These are phyloP conservation scores for Syzygium jambos DNA, from an alignment of 345 rosid genomes.

Conservation along the genomic window DNA sequence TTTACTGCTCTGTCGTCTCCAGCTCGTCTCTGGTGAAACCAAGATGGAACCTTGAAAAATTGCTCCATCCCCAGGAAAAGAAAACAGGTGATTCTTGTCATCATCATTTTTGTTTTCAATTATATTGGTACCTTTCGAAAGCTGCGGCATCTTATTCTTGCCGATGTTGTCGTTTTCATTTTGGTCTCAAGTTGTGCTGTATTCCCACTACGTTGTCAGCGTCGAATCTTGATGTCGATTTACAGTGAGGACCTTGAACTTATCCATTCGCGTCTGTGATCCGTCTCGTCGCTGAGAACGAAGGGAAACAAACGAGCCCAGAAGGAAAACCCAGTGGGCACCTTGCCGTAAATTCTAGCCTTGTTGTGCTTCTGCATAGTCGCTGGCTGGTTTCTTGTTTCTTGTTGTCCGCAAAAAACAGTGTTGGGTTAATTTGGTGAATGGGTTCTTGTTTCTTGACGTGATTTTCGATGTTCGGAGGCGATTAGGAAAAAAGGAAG, in stretches of 20 bases:
- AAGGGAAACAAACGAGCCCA: neutral
- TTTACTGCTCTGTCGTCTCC: neutral
- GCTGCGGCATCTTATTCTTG: neutral
- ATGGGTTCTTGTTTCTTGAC: neutral
- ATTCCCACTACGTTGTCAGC: neutral
- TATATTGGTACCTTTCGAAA: neutral
- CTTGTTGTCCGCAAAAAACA: neutral
- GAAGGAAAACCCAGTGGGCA: neutral
- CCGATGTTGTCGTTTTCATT: neutral
- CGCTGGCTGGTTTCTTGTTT: neutral
- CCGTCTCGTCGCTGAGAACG: neutral
- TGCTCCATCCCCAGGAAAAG: neutral
- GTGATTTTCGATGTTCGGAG: neutral
- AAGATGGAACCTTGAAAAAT: neutral
- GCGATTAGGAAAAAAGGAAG: neutral
- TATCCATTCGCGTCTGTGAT: neutral
- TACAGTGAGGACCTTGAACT: neutral
- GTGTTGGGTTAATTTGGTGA: neutral
- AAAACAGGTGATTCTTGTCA: neutral
- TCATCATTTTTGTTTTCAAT: accelerated
- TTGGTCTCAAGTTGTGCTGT: accelerated
- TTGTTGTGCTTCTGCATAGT: neutral
- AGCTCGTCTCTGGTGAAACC: neutral
- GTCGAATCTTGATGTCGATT: neutral
- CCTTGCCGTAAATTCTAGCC: neutral